Evolutionary conservation across 2,329 filamentous ascomycete species (phyloP).

Genomic region (Zymoseptoria crescenta): DNA sequence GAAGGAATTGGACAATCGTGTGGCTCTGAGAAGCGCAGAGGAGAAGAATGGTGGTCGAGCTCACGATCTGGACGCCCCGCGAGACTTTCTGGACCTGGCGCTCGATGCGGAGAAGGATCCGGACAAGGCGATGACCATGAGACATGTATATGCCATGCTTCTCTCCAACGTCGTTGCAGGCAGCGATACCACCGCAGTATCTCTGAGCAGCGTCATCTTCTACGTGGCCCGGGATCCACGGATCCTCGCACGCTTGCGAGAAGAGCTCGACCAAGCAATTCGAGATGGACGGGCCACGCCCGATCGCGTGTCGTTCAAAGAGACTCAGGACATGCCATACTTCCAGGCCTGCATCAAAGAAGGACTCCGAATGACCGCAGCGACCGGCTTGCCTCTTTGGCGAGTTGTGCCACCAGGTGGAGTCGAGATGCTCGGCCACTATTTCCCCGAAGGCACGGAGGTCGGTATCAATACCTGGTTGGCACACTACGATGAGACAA

Average conservation of each 20-base stretch:
- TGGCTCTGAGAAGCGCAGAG: conserved; percentile 2
- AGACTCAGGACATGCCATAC: conserved; percentile 33
- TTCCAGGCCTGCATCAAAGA: conserved; percentile 32
- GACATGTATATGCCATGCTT: conserved; percentile 16
- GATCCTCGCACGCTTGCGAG: conserved; percentile 19
- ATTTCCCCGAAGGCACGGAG: conserved; percentile 40
- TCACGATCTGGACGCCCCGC: conserved; percentile 4
- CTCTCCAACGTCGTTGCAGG: conserved; percentile 19
- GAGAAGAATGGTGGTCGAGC: conserved; percentile 6
- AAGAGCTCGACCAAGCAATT: conserved; percentile 10
- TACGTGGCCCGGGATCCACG: conserved; percentile 25
- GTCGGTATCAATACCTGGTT: conserved; percentile 19
- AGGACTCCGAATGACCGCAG: conserved; percentile 19
- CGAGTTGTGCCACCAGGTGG: conserved; percentile 14
- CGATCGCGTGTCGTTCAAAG: conserved; percentile 24
- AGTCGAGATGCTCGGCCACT: conserved; percentile 22
- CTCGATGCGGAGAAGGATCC: conserved; percentile 14
- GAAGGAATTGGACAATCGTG: conserved; percentile 5
- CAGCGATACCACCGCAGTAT: conserved; percentile 32
- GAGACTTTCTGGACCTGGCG: conserved; percentile 15
- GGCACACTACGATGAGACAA: conserved; percentile 14
- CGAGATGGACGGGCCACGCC: conserved; percentile 8
- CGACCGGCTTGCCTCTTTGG: conserved; percentile 13
- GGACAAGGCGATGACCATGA: conserved; percentile 14
- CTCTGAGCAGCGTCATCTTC: conserved; percentile 28